These are phyloP conservation scores for Moringa oleifera DNA, from an alignment of 345 rosid species.

Conservation along the genomic window DNA sequence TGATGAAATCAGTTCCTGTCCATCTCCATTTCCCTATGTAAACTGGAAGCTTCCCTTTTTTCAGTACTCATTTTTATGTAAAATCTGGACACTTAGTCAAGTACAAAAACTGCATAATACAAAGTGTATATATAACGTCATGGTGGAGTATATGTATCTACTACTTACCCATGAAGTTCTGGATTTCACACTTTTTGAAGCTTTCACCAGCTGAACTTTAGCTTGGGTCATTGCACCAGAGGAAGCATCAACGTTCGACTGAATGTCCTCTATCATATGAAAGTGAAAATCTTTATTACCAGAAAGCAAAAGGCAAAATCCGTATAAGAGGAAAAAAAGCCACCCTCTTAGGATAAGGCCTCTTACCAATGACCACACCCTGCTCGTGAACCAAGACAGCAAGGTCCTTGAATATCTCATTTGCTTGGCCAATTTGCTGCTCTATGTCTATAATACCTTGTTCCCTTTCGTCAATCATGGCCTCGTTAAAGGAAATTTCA, in stretches of 20 bases:
- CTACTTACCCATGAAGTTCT: slow-evolving; percentile 48
- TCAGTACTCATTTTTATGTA: too few relatives aligned
- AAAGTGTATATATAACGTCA: too few relatives aligned
- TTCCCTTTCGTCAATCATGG: slow-evolving; percentile 65
- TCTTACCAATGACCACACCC: slow-evolving; percentile 59
- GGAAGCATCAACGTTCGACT: slow-evolving; percentile 50
- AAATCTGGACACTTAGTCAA: too few relatives aligned
- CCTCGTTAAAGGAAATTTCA: slow-evolving; percentile 66
- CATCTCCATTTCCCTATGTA: too few relatives aligned
- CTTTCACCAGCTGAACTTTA: slow-evolving; percentile 46
- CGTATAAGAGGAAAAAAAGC: slow-evolving; percentile 1
- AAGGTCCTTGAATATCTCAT: slow-evolving; percentile 66
- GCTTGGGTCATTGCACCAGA: slow-evolving; percentile 43
- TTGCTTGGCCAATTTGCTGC: slow-evolving; percentile 57
- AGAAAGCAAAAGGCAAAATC: slow-evolving; percentile 3
- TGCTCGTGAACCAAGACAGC: slow-evolving; percentile 72
- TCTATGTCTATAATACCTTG: slow-evolving; percentile 56
- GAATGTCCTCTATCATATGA: slow-evolving; percentile 45
- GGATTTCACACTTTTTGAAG: slow-evolving; percentile 53
- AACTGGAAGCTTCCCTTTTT: too few relatives aligned
- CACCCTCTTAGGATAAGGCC: neutral
- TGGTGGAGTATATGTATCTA: too few relatives aligned
- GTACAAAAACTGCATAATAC: too few relatives aligned
- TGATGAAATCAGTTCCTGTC: too few relatives aligned
- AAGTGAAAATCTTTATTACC: neutral